A percentile compares a stretch with the other conserved stretches of the same genome.
Evolutionary conservation across 805 yeast genomes (phyloP).

Genomic region (Naumovozyma baii): DNA sequence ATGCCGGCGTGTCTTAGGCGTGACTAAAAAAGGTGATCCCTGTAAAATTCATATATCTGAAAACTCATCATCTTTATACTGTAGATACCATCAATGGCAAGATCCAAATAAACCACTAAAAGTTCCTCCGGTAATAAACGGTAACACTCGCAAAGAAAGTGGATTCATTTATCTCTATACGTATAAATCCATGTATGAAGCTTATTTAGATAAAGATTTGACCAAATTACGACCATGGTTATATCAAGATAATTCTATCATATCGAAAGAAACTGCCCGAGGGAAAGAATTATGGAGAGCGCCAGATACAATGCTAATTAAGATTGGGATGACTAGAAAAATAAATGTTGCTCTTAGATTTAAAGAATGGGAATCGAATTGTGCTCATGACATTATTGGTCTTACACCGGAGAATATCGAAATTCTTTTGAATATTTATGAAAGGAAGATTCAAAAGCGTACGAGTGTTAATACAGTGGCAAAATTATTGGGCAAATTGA

Average conservation of each 20-base stretch:
- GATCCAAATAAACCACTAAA: slow-evolving; percentile 1
- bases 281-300: slow-evolving; percentile 12
- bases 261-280: slow-evolving; percentile 2
- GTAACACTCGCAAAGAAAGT: slow-evolving; percentile 1
- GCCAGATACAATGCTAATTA: slow-evolving; percentile 17
- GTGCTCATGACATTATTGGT: slow-evolving; percentile 21
- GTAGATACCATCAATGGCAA: slow-evolving; percentile 18
- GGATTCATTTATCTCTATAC: slow-evolving; percentile 26
- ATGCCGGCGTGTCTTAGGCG: slow-evolving; percentile 18
- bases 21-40: slow-evolving; percentile 14
- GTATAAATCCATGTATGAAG: slow-evolving; percentile 14
- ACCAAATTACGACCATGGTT: slow-evolving; percentile 11
- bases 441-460: not conserved
- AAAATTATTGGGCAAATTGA: slow-evolving; percentile 8
- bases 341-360: slow-evolving; percentile 17
- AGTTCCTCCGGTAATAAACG: not conserved
- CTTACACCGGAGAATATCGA: slow-evolving; percentile 20
- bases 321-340: slow-evolving; percentile 27
- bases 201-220: slow-evolving; percentile 3
- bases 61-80: slow-evolving; percentile 6
- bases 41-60: slow-evolving; percentile 12
- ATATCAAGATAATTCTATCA: slow-evolving; percentile 16
- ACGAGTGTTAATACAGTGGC: slow-evolving; percentile 1
- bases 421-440: not conserved
- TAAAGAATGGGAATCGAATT: slow-evolving; percentile 21